Evolutionary conservation across 192 early-diverging fungal genomes (phyloP), one percentile per base, ranked within the genome.

Genomic region (Phycomyces nitens): DNA sequence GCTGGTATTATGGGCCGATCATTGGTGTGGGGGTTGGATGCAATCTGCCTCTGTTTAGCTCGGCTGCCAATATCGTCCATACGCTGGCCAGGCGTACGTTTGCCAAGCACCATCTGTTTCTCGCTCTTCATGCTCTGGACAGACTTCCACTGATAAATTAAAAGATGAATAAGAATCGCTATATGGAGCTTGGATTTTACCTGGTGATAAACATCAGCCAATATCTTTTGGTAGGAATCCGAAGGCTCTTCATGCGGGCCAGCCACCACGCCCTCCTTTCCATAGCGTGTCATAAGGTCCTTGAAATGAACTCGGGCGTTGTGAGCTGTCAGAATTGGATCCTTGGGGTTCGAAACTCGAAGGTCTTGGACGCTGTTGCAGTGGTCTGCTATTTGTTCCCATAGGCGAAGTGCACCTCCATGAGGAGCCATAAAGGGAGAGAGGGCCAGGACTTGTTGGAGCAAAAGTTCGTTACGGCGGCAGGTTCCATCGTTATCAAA

Each of bases 281-380:
- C 44, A 47, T 47, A 47, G 44, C 44, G 44, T 47, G 44, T 47
- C 44, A 47, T 47, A 3, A 47, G 44, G 11, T 47, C 44, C 12
- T 47, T 47, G 12, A 47, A 47, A 18, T 47, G 44, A 11, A 47
- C 44, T n/a, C 44, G 44, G 11, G 44, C 44, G 18, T 47, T 47
- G 44, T 47, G 44, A n/a, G 44, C 44, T 47, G 44, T 47, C 44
- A 47, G 44, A 47, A 47, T 47, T 14, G 44, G 44, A 18, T 47
- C 44, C 12, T 47, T 47, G 12, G 44, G 44, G 44, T 47, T 47
- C 3, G 44, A 3, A 14, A 47, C 44, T 3, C 11, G 12, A 14
- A 47, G 44, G 44, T 47, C 44, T 18, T 47, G 44, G 3, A 47
- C 44, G 18, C 11, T 47, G 18, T 47, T 47, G 44, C 44, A 47